Base-by-base conservation (phyloP, 345 rosid genomes). In the Physaria fendleri region DNA sequence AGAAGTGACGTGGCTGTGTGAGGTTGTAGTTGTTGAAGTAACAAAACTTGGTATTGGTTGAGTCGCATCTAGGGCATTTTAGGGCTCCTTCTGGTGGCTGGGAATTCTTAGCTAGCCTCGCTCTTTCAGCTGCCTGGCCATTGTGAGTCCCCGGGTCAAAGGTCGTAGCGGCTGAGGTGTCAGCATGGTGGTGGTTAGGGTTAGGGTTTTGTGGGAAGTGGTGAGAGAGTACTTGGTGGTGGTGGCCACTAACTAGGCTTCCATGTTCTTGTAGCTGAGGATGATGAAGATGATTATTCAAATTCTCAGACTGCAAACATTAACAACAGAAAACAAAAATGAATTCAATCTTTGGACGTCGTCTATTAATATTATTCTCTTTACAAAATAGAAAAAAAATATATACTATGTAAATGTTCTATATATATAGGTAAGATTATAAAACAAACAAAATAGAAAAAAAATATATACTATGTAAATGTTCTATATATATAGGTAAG, bases 11-110 rank as follows among this genome's bases (percentile, higher is more conserved):
- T 39, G 74, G 74, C 74, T 70, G 74, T 14, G 74, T 56, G 55
- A 70, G 74, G 69, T 63, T 70, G 55, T 70, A 70, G 69, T 70
- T 70, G 64, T 70, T 70, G 59, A 47, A 70, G 59, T 70, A 70
- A 63, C 74, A 70, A 42, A 70, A 70, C 22, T 70, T 70, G 32
- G 74, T 70, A 55, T 70, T 70, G 53, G 74, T 40, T 30, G 74
- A 70, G 69, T 70, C 64, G 4, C 74, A 70, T 30, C 74, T 45
- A 56, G 74, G 74, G 47, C 74, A 70, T 7, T 70, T 70, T 40
- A 70, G 25, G 42, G 55, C 59, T 62, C 60, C 69, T 17, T 63
- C 74, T 2, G 59, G 69, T 3, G 69, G 69, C 44, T 62, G 69
- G 49, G 65, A 5, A 34, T 40, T 56, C 47, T 63, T 70, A 8